Base-by-base conservation (phyloP, 2,329 filamentous ascomycete genomes). In the Fusarium sp. region DNA sequence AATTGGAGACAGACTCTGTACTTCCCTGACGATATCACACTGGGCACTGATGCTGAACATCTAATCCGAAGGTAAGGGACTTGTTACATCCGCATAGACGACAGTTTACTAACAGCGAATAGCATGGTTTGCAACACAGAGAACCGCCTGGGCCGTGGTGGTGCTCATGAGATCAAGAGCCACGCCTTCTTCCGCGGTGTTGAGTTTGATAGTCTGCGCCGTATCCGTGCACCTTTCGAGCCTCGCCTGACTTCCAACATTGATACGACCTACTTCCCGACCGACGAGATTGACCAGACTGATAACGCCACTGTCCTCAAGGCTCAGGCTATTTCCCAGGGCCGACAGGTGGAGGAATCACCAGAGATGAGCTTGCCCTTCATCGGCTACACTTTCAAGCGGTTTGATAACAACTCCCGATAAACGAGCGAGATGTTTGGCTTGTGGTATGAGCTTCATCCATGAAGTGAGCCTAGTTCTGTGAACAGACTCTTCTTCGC, bases 201-300 rank as follows among this genome's bases (percentile, higher is more conserved):
- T 28, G 92, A 97, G 72, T 99, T 97, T 86, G 94, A 98, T 72
- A 93, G 92, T 74, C 87, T 99, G 72, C 93, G 96, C 69, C 91
- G 92, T 64, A 98, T 99, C 76, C 92, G 95, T 38, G 96, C 96
- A 61, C 96, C 96, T 1, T 99, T 99, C 78, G 95, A 98, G 83
- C 96, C 96, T 4, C 94, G 94, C 76, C 86, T 99, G 69, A 92
- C 92, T 64, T 97, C 94, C 68, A 96, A 96, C 80, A 92, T 97
- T 75, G 96, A 99, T 78, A 97, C 96, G 20, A 95, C 95, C 46
- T 98, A 99, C 85, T 99, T 99, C 90, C 96, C 96, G 11, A 98
- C 94, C 53, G 96, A 99, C 78, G 96, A 99, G 81, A 98, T 99
- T 77, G 94, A 97, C 75, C 95, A 98, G 84, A 95, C 94, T 57